Evolutionary conservation across 2,329 filamentous ascomycete species (phyloP), one percentile per base, ranked within the genome.

Genomic region (Dactylella cylindrospora): DNA sequence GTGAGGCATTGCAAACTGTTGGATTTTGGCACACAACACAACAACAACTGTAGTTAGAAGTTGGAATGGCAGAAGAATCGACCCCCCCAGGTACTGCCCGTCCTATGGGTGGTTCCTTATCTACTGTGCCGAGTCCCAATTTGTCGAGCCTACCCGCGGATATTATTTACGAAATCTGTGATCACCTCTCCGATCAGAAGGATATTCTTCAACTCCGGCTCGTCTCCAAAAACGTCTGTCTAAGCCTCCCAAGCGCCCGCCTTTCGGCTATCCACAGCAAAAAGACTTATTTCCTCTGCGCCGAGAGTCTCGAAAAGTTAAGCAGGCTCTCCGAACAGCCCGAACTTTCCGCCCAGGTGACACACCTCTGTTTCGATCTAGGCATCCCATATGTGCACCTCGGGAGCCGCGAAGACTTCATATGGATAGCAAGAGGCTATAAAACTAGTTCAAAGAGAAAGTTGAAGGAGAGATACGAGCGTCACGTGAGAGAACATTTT

Each of bases 41-140:
- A n/a, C n/a, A n/a, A n/a, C n/a, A n/a, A n/a, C n/a, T n/a, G n/a
- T n/a, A n/a, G n/a, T n/a, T n/a, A n/a, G 28, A 31, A 31, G 9
- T 31, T 31, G 9, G 8, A 31, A 31, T 31, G 28, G 17, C 17
- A 67, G 90, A 90, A 95, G 81, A n/a, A n/a, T n/a, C n/a, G n/a
- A n/a, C n/a, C n/a, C n/a, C n/a, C n/a, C n/a, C n/a, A n/a, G n/a
- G n/a, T n/a, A n/a, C n/a, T n/a, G n/a, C n/a, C n/a, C n/a, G n/a
- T n/a, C n/a, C n/a, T n/a, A n/a, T n/a, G n/a, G n/a, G n/a, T n/a
- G n/a, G n/a, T n/a, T n/a, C n/a, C n/a, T n/a, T n/a, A n/a, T n/a
- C n/a, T n/a, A n/a, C n/a, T n/a, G n/a, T n/a, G n/a, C n/a, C n/a
- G n/a, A n/a, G n/a, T n/a, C n/a, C n/a, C n/a, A n/a, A n/a, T n/a